Evolutionary conservation across 2,329 filamentous ascomycete genomes (phyloP).

Genomic region (Aspergillus ibericus): DNA sequence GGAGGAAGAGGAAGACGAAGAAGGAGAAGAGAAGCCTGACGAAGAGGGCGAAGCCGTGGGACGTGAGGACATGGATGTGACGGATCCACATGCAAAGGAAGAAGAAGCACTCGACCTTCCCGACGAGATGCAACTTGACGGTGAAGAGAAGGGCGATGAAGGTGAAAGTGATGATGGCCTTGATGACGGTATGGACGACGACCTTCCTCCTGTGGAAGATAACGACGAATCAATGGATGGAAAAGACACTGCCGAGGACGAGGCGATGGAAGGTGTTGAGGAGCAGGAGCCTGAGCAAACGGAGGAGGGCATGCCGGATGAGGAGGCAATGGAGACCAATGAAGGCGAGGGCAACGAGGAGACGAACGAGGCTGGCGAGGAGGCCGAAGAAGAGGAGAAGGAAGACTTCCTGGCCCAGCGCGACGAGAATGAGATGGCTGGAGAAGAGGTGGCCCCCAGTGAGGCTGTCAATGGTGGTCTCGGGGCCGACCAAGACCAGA

Average conservation of each 20-base stretch:
- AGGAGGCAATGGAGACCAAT: conserved; percentile 38
- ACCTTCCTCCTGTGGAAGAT: conserved; percentile 38
- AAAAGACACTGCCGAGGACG: conserved; percentile 31
- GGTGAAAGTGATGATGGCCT: conserved; percentile 43
- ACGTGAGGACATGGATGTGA: conserved; percentile 64
- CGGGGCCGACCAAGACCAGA: conserved; percentile 42
- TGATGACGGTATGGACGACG: conserved; percentile 45
- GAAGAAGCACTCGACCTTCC: conserved; percentile 80
- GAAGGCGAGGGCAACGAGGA: conserved; percentile 52
- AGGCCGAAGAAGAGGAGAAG: conserved; percentile 55
- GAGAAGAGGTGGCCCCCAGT: conserved; percentile 53
- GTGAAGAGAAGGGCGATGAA: conserved; percentile 58
- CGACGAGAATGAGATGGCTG: conserved; percentile 53
- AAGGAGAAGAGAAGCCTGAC: conserved; percentile 48
- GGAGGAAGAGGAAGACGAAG: conserved; percentile 59
- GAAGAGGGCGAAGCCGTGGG: conserved; percentile 64
- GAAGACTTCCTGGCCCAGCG: conserved; percentile 48
- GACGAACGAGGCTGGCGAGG: conserved; percentile 40
- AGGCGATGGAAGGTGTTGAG: conserved; percentile 27
- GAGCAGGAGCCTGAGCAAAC: conserved; percentile 33
- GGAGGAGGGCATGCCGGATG: conserved; percentile 44
- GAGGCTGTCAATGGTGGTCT: conserved; percentile 43
- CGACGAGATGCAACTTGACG: conserved; percentile 83
- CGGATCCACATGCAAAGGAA: conserved; percentile 76
- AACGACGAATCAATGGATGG: conserved; percentile 30